Conservation (phyloP, 139 green algal species). For the Picochlorum sp. region DNA sequence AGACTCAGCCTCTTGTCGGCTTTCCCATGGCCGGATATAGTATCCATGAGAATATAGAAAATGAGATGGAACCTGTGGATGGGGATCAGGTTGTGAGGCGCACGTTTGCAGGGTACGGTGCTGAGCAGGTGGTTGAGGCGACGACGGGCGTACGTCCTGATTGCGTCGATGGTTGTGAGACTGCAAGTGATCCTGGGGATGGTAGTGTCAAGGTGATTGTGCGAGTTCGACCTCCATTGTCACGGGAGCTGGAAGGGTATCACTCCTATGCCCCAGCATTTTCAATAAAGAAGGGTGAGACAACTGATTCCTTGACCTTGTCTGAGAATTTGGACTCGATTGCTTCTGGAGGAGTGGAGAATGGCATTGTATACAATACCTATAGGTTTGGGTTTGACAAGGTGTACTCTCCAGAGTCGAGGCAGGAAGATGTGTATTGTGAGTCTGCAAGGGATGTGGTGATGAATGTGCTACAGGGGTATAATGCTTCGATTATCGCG, state of each 20-base stretch:
- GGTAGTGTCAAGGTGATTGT: slow-evolving; percentile 67
- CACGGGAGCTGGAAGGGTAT: slow-evolving; percentile 49
- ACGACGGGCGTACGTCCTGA: too few relatives aligned
- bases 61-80: too few relatives aligned
- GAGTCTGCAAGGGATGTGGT: slow-evolving; percentile 66
- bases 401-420: slow-evolving; percentile 69
- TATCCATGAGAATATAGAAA: too few relatives aligned
- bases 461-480: slow-evolving; percentile 65
- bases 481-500: slow-evolving; percentile 87
- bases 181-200: too few relatives aligned
- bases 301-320: slow-evolving; percentile 48
- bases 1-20: too few relatives aligned
- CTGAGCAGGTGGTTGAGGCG: too few relatives aligned
- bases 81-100: too few relatives aligned
- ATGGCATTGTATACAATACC: slow-evolving; percentile 39
- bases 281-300: slow-evolving; percentile 44
- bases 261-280: slow-evolving; percentile 56
- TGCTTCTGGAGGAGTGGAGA: slow-evolving; percentile 26
- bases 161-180: too few relatives aligned
- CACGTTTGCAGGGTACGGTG: too few relatives aligned
- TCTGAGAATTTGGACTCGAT: slow-evolving; percentile 66
- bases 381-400: slow-evolving; percentile 85
- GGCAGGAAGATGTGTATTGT: slow-evolving; percentile 76
- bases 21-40: too few relatives aligned
- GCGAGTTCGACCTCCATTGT: slow-evolving; percentile 71